Percentiles rank a stretch among this genome's conserved stretches.
Evolutionary conservation across 2,329 filamentous ascomycete genomes (phyloP).

Genomic region (Coniochaeta prunicola): DNA sequence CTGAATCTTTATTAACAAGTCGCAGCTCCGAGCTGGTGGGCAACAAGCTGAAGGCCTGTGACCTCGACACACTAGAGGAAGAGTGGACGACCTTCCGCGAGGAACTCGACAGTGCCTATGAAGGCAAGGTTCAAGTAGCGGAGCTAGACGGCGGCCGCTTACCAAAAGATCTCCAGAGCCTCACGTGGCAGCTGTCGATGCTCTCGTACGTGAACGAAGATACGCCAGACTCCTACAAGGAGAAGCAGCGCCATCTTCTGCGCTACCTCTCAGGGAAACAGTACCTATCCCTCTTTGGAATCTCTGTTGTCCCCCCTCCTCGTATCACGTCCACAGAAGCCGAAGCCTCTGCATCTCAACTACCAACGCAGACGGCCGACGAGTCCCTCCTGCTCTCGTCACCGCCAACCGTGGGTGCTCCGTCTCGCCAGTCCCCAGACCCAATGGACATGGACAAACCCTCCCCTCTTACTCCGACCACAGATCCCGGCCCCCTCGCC

Average conservation of each 20-base stretch:
- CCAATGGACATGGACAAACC: not conserved
- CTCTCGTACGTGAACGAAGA: not conserved
- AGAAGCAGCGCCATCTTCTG: not conserved
- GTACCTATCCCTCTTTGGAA: not conserved
- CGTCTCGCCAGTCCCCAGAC: not conserved
- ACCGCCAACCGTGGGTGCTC: not conserved
- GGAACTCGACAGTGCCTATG: not conserved
- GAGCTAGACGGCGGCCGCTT: not conserved
- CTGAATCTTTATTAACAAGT: not conserved
- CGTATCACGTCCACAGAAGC: not conserved
- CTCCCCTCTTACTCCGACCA: not conserved
- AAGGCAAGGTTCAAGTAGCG: not conserved
- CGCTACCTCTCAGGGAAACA: not conserved
- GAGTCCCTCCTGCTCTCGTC: not conserved
- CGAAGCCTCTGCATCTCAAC: not conserved
- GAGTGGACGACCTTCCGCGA: not conserved
- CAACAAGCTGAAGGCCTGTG: not conserved
- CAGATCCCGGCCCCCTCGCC: not conserved
- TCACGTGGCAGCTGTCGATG: not conserved
- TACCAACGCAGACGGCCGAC: not conserved
- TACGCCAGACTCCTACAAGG: not conserved
- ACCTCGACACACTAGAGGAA: slow-evolving; percentile 1
- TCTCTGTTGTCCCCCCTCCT: not conserved
- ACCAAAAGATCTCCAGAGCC: not conserved
- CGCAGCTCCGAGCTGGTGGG: not conserved